Evolutionary conservation across 192 early-diverging fungal genomes (phyloP), one percentile per base, ranked within the genome.

Genomic region (Linderina pennispora): DNA sequence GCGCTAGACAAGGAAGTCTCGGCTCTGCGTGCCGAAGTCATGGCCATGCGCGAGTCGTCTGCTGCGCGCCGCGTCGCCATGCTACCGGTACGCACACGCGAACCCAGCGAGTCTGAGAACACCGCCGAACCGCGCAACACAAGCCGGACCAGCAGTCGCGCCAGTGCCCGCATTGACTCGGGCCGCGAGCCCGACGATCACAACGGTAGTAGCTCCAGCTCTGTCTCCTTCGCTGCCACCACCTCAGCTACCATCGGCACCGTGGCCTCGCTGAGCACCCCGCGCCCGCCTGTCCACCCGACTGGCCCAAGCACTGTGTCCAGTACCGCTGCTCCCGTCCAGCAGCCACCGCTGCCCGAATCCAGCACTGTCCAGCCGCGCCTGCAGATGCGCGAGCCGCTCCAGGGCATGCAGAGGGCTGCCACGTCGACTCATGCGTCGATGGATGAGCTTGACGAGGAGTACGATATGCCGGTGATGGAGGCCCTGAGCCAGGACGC

Each of bases 401-500:
- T 4, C 23, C 25, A 13, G 53, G 52, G 18, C 21, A 6, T 4
- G 33, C 42, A 40, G 32, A 31, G 43, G 8, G n/a, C 45, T 16
- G 36, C 21, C 41, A 40, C 24, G 43, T 25, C 32, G 44, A 46
- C 4, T 4, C 20, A 21, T 15, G 18, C 13, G 8, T 36, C n/a
- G 31, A 11, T 5, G 11, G 28, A 5, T 11, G 11, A 5, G 6
- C 28, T 23, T 4, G 4, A 36, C 36, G 60, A 59, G 50, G 75
- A 86, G 48, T 67, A 82, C 53, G 85, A 84, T 18, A 86, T 85
- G 64, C 84, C 95, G 0, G 81, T 94, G 23, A 88, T 96, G 80
- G 92, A 98, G 60, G 82, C 85, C 8, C 85, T 98, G 80, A 81
- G 82, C 10, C 90, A 91, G 55, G 90, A 92, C 49, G 90, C 95